Conservation (phyloP, 2,329 filamentous ascomycete species). For the Sordariomycetes sp. region DNA sequence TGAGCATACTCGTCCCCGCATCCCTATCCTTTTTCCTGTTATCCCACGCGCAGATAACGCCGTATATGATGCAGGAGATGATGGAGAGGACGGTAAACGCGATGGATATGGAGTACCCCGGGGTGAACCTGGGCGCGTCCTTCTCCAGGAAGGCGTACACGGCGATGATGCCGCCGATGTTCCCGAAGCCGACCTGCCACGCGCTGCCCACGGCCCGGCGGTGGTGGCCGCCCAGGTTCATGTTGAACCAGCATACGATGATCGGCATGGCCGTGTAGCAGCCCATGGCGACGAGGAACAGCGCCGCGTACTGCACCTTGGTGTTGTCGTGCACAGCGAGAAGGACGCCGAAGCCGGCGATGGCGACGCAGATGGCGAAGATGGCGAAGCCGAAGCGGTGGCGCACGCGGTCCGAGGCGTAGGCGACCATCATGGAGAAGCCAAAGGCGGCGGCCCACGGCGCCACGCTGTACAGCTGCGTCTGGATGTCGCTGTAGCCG, state of each 20-base stretch:
- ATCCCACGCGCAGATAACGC: slow-evolving; percentile 41
- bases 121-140: slow-evolving; percentile 59
- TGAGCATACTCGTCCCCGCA: slow-evolving; percentile 29
- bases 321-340: slow-evolving; percentile 59
- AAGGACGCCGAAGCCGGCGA: slow-evolving; percentile 68
- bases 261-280: slow-evolving; percentile 85
- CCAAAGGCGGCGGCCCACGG: slow-evolving; percentile 61
- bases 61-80: slow-evolving; percentile 50
- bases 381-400: slow-evolving; percentile 70
- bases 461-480: slow-evolving; percentile 46
- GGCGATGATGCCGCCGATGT: slow-evolving; percentile 69
- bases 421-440: slow-evolving; percentile 52
- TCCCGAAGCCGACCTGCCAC: slow-evolving; percentile 72
- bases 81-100: slow-evolving; percentile 61
- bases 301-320: slow-evolving; percentile 60
- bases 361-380: slow-evolving; percentile 59
- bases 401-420: slow-evolving; percentile 55
- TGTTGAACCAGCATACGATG: slow-evolving; percentile 73
- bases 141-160: slow-evolving; percentile 57
- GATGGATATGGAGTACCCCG: slow-evolving; percentile 69
- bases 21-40: slow-evolving; percentile 49
- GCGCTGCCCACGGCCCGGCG: slow-evolving; percentile 60
- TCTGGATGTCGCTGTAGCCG: slow-evolving; percentile 47
- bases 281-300: slow-evolving; percentile 75
- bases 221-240: slow-evolving; percentile 67